Conservation (phyloP, 345 rosid species). For the Camelina sativa region DNA sequence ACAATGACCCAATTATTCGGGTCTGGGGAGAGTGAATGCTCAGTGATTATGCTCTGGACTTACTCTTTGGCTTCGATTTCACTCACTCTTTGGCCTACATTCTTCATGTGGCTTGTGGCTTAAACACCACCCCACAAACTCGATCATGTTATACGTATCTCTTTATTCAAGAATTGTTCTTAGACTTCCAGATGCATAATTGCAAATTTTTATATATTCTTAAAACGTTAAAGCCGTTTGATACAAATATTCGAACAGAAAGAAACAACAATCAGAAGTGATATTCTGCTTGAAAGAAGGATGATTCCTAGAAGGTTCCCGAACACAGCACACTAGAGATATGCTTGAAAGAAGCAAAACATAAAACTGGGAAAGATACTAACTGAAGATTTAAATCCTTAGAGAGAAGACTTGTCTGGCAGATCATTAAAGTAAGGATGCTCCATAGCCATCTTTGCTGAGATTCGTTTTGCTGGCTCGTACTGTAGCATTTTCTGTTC, state of each 20-base stretch:
- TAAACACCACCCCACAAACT: conserved; percentile 17
- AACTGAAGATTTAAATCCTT: conserved; percentile 27
- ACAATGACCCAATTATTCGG: conserved; percentile 69
- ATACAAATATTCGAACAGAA: conserved; percentile 18
- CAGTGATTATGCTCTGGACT: conserved; percentile 72
- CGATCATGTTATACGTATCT: background rate
- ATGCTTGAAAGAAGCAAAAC: conserved; percentile 53
- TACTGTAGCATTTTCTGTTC: conserved; percentile 92
- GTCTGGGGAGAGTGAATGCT: conserved; percentile 70
- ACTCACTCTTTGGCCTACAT: conserved; percentile 70
- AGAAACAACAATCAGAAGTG: conserved; percentile 9
- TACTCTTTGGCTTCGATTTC: conserved; percentile 64
- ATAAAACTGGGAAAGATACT: background rate
- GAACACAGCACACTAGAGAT: conserved; percentile 38
- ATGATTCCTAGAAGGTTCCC: background rate
- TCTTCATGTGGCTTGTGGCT: conserved; percentile 71
- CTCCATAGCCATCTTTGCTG: conserved; percentile 94
- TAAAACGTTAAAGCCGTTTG: background rate
- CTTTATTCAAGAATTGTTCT: conserved; percentile 13
- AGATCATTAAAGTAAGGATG: conserved; percentile 91
- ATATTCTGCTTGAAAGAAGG: background rate
- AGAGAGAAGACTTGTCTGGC: conserved; percentile 56
- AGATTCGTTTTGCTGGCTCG: conserved; percentile 82
- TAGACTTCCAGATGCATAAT: no score
- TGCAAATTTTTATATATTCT: background rate